A percentile compares a stretch with the other conserved stretches of the same genome.
Evolutionary conservation across 208 protist species (phyloP).

Genomic region (Phytomonas francai): DNA sequence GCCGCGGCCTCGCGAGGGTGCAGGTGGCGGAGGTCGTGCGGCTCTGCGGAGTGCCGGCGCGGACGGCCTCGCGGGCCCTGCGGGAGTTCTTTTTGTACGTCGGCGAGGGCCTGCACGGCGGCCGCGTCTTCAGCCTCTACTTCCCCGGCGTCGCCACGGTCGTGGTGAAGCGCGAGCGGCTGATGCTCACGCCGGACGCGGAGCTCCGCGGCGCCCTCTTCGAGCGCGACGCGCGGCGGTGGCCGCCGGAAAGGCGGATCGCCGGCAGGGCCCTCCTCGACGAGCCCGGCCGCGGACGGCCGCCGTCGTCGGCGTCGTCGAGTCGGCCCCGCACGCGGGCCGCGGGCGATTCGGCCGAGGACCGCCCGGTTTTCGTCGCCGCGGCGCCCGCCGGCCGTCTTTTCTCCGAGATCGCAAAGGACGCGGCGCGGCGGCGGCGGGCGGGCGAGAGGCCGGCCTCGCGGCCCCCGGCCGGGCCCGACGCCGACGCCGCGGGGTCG

Average conservation of each 20-base stretch:
- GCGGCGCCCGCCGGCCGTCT: slow-evolving; percentile 55
- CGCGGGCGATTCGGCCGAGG: not conserved
- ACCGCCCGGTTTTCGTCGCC: slow-evolving; percentile 46
- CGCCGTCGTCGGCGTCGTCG: slow-evolving; percentile 17
- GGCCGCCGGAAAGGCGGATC: slow-evolving; percentile 42
- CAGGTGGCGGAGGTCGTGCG: slow-evolving; percentile 57
- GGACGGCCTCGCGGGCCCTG: slow-evolving; percentile 45
- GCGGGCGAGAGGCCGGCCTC: slow-evolving; percentile 14
- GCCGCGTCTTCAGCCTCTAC: slow-evolving; percentile 48
- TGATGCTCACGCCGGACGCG: slow-evolving; percentile 35
- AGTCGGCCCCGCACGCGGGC: slow-evolving; percentile 15
- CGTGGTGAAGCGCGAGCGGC: slow-evolving; percentile 52
- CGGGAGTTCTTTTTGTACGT: slow-evolving; percentile 80
- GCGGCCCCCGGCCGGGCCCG: slow-evolving; percentile 13
- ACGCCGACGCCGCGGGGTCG: not conserved
- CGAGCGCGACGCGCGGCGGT: slow-evolving; percentile 62
- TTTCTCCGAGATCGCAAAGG: slow-evolving; percentile 70
- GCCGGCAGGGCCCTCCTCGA: slow-evolving; percentile 24
- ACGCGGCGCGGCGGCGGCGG: slow-evolving; percentile 27
- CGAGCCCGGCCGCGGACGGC: not conserved
- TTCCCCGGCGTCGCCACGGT: slow-evolving; percentile 59
- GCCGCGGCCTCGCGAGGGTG: slow-evolving; percentile 20
- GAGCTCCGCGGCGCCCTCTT: slow-evolving; percentile 57
- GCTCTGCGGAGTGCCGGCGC: slow-evolving; percentile 58
- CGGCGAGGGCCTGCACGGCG: slow-evolving; percentile 67